These are phyloP conservation scores for Helotiales sp. DNA, from an alignment of 2,329 filamentous ascomycete species.

Conservation along the genomic window DNA sequence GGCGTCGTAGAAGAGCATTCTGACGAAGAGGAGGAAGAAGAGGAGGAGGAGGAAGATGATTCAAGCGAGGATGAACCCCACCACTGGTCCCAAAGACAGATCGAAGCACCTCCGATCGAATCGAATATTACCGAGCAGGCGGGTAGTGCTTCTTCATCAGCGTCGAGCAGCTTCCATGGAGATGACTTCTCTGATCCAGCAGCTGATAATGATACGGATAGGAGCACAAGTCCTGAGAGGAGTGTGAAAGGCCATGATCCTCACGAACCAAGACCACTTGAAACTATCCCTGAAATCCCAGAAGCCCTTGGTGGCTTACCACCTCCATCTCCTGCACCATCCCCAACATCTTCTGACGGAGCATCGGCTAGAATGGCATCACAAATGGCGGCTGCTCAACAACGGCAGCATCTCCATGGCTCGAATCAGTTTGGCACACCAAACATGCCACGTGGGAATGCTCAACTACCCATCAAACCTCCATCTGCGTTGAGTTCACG, in stretches of 20 bases:
- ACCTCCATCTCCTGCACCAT: neutral
- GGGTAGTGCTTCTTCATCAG: slow-evolving; percentile 36
- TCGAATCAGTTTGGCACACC: slow-evolving; percentile 29
- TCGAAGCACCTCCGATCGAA: slow-evolving; percentile 7
- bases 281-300: slow-evolving; percentile 6
- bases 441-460: slow-evolving; percentile 43
- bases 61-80: neutral
- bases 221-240: slow-evolving; percentile 45
- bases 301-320: neutral
- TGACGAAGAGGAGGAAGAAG: slow-evolving; percentile 5
- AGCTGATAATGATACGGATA: slow-evolving; percentile 44
- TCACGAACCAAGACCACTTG: neutral
- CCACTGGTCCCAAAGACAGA: slow-evolving; percentile 19
- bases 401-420: slow-evolving; percentile 30
- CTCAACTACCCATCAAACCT: slow-evolving; percentile 35
- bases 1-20: slow-evolving; percentile 2
- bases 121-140: slow-evolving; percentile 27
- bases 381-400: slow-evolving; percentile 33
- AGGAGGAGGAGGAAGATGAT: slow-evolving; percentile 9
- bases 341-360: slow-evolving; percentile 18
- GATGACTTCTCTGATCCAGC: slow-evolving; percentile 38
- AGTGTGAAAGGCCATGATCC: slow-evolving; percentile 37
- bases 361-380: slow-evolving; percentile 32
- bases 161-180: slow-evolving; percentile 35
- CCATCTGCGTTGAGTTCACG: slow-evolving; percentile 41